Base-by-base conservation (phyloP, 495 filamentous ascomycete species). In the Talaromyces trachyspermus region DNA sequence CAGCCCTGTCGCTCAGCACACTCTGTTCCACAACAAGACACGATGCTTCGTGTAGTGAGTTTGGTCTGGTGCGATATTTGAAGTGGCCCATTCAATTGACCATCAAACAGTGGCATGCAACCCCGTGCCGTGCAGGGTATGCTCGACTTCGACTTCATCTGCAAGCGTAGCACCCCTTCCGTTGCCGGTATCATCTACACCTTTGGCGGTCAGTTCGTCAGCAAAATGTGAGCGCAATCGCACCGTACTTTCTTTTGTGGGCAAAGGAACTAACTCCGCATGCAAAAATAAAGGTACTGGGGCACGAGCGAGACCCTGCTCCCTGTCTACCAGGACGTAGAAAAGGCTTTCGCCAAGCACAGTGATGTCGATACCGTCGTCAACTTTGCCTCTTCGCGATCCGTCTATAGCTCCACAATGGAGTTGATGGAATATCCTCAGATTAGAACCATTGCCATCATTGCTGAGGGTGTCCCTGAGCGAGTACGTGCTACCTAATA, bases 121-220 rank as follows among this genome's bases (percentile, higher is more conserved):
- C 94, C 94, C 54, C 82, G 88, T 63, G 92, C 92, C 58, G 94
- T 96, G 56, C 92, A 98, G 77, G 94, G 94, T 69, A 98, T 97
- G 92, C 86, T 98, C 64, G 92, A 98, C 70, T 98, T 98, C 71
- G 92, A 98, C 78, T 98, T 97, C 80, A 98, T 98, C 74, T 98
- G 92, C 88, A 97, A 96, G 80, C 87, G 92, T 49, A 77, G 77
- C 64, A 95, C 89, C 12, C 92, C 92, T 49, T 97, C 92, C 51
- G 92, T 98, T 42, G 92, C 92, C 54, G 92, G 89, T 70, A 98
- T 98, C 71, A 97, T 98, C 75, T 98, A 98, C 78, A 96, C 92
- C 56, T 98, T 98, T 64, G 92, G 92, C 69, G 92, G 92, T 46
- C 92, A 98, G 67, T 98, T 97, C 82, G 94, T 98, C 57, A 95